These are phyloP conservation scores for Glaciozyma antarctica DNA, from an alignment of 768 basidiomycete species.

Conservation along the genomic window DNA sequence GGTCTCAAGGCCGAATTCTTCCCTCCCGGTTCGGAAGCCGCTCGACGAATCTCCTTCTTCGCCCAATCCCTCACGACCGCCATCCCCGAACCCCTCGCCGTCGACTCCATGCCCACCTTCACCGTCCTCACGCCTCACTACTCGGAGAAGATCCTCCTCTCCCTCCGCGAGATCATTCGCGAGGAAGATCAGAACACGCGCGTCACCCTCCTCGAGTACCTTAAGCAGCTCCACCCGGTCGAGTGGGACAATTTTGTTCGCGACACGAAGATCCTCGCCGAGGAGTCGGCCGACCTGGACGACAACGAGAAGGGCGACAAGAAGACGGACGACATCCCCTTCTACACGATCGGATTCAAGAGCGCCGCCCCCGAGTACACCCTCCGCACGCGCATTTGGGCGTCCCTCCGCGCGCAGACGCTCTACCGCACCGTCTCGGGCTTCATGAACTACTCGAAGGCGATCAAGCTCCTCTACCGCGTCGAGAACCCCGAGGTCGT, in stretches of 20 bases:
- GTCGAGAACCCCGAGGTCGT: constrained; percentile 99
- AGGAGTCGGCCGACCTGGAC: constrained; percentile 62
- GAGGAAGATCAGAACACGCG: constrained; percentile 96
- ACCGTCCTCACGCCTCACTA: constrained; percentile 97
- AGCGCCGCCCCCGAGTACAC: constrained; percentile 97
- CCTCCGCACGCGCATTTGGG: constrained; percentile 97
- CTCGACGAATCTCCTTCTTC: constrained; percentile 96
- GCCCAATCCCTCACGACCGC: constrained; percentile 94
- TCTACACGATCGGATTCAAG: constrained; percentile 98
- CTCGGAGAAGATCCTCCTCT: constrained; percentile 96
- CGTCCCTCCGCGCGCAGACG: constrained; percentile 94
- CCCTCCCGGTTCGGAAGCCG: constrained; percentile 87
- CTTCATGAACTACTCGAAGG: constrained; percentile 99
- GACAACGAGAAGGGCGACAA: constrained; percentile 59
- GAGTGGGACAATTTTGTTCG: constrained; percentile 99
- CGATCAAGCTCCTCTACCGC: constrained; percentile 97
- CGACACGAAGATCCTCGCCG: constrained; percentile 97
- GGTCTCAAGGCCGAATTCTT: constrained; percentile 80
- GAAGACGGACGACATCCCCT: constrained; percentile 81
- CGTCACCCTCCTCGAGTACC: constrained; percentile 91
- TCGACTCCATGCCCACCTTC: constrained; percentile 99
- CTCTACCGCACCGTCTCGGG: constrained; percentile 97
- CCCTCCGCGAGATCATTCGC: constrained; percentile 93
- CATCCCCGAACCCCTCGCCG: constrained; percentile 83
- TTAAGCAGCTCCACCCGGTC: constrained; percentile 93